Evolutionary conservation across 768 basidiomycete genomes (phyloP).

Genomic region (Pisolithus albus): DNA sequence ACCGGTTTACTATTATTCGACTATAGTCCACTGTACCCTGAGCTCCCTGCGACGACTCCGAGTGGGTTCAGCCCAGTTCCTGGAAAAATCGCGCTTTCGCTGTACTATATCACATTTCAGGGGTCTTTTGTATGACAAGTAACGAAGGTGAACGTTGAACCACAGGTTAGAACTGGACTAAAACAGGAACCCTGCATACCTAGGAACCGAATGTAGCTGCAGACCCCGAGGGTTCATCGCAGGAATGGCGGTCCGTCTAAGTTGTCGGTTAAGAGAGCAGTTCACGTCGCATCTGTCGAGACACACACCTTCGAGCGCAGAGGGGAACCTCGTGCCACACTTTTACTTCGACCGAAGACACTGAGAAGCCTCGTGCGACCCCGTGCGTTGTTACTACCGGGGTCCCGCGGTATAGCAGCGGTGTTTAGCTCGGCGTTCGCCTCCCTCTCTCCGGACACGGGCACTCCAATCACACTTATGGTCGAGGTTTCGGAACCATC

Average conservation of each 20-base stretch:
- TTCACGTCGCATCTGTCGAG: neutral
- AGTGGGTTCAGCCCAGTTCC: too few species aligned
- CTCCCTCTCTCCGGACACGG: conserved; percentile 40
- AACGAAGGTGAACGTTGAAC: neutral
- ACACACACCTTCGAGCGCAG: conserved; percentile 9
- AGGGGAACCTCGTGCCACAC: conserved; percentile 2
- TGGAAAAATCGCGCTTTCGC: too few species aligned
- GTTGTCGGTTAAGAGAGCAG: neutral
- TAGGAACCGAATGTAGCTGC: neutral
- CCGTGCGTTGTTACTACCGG: conserved; percentile 13
- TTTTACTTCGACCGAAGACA: conserved; percentile 22
- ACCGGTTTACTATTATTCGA: too few species aligned
- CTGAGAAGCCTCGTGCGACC: conserved; percentile 26
- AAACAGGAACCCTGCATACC: neutral
- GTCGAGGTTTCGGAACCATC: neutral
- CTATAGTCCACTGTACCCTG: too few species aligned
- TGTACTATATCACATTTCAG: too few species aligned
- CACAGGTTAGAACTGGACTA: neutral
- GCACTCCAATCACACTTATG: conserved; percentile 21
- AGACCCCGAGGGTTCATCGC: neutral
- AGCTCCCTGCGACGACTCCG: too few species aligned
- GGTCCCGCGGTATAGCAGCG: conserved; percentile 7
- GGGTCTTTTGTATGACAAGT: too few species aligned
- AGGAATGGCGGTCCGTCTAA: conserved; percentile 6
- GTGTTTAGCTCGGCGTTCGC: conserved; percentile 16